A percentile compares a stretch with the other conserved stretches of the same genome.
phyloP scores from a whole-genome alignment of 176 grass and related monocot genomes.

The Phyllostachys edulis region DNA sequence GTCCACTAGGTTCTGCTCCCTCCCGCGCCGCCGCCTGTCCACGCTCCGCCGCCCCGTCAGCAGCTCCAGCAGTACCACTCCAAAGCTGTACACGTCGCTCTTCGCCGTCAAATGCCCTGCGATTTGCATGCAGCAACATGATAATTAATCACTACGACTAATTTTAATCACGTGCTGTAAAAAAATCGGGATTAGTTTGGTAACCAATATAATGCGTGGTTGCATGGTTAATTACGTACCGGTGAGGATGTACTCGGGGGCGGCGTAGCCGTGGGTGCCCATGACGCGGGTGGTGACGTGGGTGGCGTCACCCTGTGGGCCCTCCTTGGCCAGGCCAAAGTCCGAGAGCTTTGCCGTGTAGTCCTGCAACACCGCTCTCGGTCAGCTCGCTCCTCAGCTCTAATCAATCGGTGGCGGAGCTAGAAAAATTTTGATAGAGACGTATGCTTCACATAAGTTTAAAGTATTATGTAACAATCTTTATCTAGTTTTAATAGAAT shows the following conservation, averaged over 20 bases:
- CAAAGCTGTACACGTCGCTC: constrained; percentile 95
- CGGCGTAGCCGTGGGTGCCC: constrained; percentile 95
- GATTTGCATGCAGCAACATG: background rate
- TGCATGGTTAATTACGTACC: constrained; percentile 25
- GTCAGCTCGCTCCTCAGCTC: background rate
- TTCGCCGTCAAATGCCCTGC: constrained; percentile 85
- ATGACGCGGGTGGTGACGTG: constrained; percentile 73
- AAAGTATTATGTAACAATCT: no score
- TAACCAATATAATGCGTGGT: background rate
- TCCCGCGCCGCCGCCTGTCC: constrained; percentile 52
- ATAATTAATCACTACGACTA: background rate
- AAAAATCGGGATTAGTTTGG: background rate
- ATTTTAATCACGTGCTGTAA: background rate
- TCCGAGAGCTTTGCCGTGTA: constrained; percentile 95
- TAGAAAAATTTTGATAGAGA: no score
- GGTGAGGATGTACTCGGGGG: constrained; percentile 88
- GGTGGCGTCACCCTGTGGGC: constrained; percentile 69
- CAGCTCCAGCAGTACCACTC: constrained; percentile 83
- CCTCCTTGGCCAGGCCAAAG: constrained; percentile 87
- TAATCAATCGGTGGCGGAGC: no score
- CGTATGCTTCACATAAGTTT: no score
- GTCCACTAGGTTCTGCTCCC: constrained; percentile 56
- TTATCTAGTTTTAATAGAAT: no score
- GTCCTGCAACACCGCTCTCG: constrained; percentile 41
- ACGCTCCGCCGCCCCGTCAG: constrained; percentile 67